These are phyloP conservation scores for Suhomyces ambrosiae DNA, from an alignment of 1,139 yeast genomes.

Conservation along the genomic window DNA sequence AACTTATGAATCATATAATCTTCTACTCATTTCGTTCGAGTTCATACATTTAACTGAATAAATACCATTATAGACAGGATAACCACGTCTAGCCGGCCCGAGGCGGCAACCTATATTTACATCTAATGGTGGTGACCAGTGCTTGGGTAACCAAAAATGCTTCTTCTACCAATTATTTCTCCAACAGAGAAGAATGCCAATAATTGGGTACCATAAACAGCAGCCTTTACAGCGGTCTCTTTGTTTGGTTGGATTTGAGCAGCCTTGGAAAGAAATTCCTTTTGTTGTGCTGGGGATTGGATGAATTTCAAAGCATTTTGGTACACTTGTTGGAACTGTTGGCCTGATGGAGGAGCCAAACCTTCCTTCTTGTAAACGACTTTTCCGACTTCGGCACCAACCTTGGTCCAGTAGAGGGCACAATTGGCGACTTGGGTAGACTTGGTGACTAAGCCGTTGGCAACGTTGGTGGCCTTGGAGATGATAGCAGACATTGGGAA, in stretches of 20 bases:
- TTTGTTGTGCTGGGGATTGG: slow-evolving; percentile 47
- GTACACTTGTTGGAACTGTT: slow-evolving; percentile 80
- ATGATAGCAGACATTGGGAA: slow-evolving; percentile 50
- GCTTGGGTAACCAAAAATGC: slow-evolving; percentile 79
- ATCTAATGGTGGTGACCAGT: slow-evolving; percentile 37
- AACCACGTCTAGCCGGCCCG: too few species aligned
- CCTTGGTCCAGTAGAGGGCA: slow-evolving; percentile 87
- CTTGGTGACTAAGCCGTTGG: slow-evolving; percentile 40
- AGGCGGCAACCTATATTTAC: too few species aligned
- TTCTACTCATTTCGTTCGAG: too few species aligned
- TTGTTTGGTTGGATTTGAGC: slow-evolving; percentile 53
- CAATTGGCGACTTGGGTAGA: slow-evolving; percentile 46
- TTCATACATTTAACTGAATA: too few species aligned
- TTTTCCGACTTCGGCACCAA: slow-evolving; percentile 83
- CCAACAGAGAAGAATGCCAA: slow-evolving; percentile 93
- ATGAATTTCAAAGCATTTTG: slow-evolving; percentile 44
- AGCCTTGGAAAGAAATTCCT: slow-evolving; percentile 47
- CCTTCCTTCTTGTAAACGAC: slow-evolving; percentile 91
- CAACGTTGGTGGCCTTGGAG: slow-evolving; percentile 49
- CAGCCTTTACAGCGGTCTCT: slow-evolving; percentile 65
- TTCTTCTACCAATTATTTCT: slow-evolving; percentile 96
- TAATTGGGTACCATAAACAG: slow-evolving; percentile 79
- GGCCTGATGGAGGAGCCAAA: slow-evolving; percentile 83
- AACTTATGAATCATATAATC: too few species aligned
- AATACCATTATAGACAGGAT: too few species aligned